phyloP scores from a whole-genome alignment of 768 basidiomycete genomes.

The Pisolithus orientalis region DNA sequence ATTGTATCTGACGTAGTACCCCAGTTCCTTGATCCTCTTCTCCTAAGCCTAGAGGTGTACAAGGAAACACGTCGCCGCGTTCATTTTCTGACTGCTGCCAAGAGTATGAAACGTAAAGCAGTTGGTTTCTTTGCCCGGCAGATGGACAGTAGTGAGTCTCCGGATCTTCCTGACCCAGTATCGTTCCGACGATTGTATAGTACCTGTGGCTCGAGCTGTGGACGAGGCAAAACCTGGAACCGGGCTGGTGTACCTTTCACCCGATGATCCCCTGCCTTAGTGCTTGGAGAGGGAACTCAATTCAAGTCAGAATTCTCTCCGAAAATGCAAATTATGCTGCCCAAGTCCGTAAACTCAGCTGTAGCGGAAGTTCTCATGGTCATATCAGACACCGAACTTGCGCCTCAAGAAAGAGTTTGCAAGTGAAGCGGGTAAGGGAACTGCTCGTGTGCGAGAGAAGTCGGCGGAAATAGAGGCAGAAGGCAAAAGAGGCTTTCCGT shows the following conservation, averaged over 20 bases:
- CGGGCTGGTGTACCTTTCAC: constrained; percentile 66
- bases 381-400: constrained; percentile 83
- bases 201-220: constrained; percentile 89
- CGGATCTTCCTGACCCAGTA: background rate
- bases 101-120: constrained; percentile 73
- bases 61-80: constrained; percentile 78
- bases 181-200: constrained; percentile 35
- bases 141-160: constrained; percentile 78
- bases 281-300: constrained; percentile 74
- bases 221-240: constrained; percentile 74
- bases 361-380: constrained; percentile 85
- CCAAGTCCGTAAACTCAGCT: constrained; percentile 69
- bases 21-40: constrained; percentile 88
- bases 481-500: constrained; percentile 61
- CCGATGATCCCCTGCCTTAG: constrained; percentile 70
- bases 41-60: constrained; percentile 80
- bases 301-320: constrained; percentile 72
- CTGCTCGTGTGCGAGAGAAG: constrained; percentile 61
- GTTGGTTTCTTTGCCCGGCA: constrained; percentile 77
- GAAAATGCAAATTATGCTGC: constrained; percentile 81
- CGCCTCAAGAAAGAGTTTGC: constrained; percentile 83
- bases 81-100: constrained; percentile 83
- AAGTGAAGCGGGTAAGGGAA: constrained; percentile 72
- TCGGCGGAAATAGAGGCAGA: constrained; percentile 50
- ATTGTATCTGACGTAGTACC: constrained; percentile 10